These are phyloP conservation scores for Pyrenopolyporus hunteri DNA, from an alignment of 495 filamentous ascomycete species.

Conservation along the genomic window DNA sequence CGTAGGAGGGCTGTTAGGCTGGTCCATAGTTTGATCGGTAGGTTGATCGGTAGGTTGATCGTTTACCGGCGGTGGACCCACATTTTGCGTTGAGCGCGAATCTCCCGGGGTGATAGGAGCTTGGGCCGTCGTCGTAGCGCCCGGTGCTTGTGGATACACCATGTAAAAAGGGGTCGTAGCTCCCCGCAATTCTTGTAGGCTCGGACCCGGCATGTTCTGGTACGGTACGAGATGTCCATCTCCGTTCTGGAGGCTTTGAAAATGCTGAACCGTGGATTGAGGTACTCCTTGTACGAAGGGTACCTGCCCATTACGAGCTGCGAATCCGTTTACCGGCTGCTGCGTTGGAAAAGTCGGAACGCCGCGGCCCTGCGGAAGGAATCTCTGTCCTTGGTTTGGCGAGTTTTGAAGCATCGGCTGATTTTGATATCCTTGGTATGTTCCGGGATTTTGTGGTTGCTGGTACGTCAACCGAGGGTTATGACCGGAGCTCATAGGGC, in stretches of 20 bases:
- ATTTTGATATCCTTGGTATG: not conserved
- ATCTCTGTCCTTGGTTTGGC: not conserved
- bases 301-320: not conserved
- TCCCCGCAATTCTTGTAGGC: too few relatives aligned
- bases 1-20: too few relatives aligned
- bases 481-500: not conserved
- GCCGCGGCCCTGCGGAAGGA: not conserved
- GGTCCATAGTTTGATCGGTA: constrained; percentile 9
- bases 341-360: not conserved
- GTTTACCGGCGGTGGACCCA: too few relatives aligned
- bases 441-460: too few relatives aligned
- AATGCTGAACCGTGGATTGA: not conserved
- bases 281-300: not conserved
- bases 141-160: not conserved
- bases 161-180: too few relatives aligned
- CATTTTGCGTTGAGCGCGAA: not conserved
- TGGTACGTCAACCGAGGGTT: constrained; percentile 4
- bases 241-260: not conserved
- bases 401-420: not conserved
- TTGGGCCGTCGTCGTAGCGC: not conserved
- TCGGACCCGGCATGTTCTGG: not conserved
- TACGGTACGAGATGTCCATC: not conserved
- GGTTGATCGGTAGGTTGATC: not conserved
- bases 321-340: not conserved
- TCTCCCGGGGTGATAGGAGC: not conserved